Conservation (phyloP, 805 yeast species). For the Candida saitoana region DNA sequence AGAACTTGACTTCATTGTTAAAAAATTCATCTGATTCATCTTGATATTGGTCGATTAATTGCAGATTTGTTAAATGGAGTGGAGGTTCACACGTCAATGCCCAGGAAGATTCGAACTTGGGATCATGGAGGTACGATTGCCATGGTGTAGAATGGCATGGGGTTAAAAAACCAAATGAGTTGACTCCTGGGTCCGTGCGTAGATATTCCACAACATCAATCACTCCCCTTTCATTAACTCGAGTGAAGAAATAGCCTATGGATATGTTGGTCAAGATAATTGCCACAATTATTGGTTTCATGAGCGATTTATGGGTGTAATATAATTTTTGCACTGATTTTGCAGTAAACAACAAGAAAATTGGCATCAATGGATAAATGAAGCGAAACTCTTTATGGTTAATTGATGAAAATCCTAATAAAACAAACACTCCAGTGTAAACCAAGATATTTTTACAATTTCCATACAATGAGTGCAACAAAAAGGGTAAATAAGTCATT, state of each 20-base stretch:
- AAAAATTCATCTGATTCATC: constrained; percentile 89
- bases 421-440: constrained; percentile 35
- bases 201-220: constrained; percentile 60
- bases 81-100: constrained; percentile 93
- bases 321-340: constrained; percentile 22
- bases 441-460: constrained; percentile 16
- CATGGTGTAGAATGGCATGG: constrained; percentile 99
- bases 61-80: constrained; percentile 29
- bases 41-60: constrained; percentile 44
- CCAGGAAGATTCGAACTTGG: constrained; percentile 51
- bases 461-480: constrained; percentile 24
- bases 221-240: constrained; percentile 84
- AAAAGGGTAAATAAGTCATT: constrained; percentile 62
- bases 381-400: constrained; percentile 91
- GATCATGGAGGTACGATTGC: constrained; percentile 75
- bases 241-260: constrained; percentile 51
- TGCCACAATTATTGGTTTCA: constrained; percentile 11
- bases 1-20: constrained; percentile 55
- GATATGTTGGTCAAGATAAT: constrained; percentile 30
- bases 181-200: constrained; percentile 25
- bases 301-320: neutral
- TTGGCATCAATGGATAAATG: constrained; percentile 78
- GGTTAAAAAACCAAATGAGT: constrained; percentile 73
- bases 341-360: constrained; percentile 53
- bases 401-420: constrained; percentile 58